Evolutionary conservation across 2,329 filamentous ascomycete genomes (phyloP).

Genomic region (Colletotrichum costaricense): DNA sequence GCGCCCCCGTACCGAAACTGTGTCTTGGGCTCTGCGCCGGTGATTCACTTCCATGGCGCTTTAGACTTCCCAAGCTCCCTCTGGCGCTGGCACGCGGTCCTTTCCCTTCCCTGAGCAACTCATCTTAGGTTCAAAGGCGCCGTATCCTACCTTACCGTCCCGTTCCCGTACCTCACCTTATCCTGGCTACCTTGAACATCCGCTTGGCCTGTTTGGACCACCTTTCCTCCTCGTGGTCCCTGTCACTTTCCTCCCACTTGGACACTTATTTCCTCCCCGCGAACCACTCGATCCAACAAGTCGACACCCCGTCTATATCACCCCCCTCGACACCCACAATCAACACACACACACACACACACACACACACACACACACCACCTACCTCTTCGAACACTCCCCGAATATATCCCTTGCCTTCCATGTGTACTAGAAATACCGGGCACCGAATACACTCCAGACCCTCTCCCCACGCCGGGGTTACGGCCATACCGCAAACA

Average conservation of each 20-base stretch:
- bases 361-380: no score
- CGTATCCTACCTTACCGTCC: not conserved
- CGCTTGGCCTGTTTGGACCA: not conserved
- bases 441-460: conserved; percentile 10
- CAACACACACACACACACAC: conserved; percentile 26
- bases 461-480: conserved; percentile 23
- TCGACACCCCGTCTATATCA: conserved; percentile 14
- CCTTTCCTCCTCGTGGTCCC: conserved; percentile 3
- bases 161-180: not conserved
- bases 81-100: conserved; percentile 30
- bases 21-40: conserved; percentile 33
- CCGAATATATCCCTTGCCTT: not conserved
- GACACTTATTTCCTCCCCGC: conserved; percentile 6
- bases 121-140: not conserved
- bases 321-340: conserved; percentile 20
- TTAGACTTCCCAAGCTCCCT: conserved; percentile 19
- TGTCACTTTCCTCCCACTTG: conserved; percentile 8
- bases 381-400: not conserved
- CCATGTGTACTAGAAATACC: conserved; percentile 26
- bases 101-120: conserved; percentile 7
- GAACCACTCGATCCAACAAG: conserved; percentile 12
- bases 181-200: conserved; percentile 10
- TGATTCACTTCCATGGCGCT: conserved; percentile 35
- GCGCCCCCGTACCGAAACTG: conserved; percentile 33
- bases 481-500: conserved; percentile 39